A percentile compares a stretch with the other conserved stretches of the same genome.
Evolutionary conservation across 129 eudicot species (phyloP).

Genomic region (Artemisia annua): DNA sequence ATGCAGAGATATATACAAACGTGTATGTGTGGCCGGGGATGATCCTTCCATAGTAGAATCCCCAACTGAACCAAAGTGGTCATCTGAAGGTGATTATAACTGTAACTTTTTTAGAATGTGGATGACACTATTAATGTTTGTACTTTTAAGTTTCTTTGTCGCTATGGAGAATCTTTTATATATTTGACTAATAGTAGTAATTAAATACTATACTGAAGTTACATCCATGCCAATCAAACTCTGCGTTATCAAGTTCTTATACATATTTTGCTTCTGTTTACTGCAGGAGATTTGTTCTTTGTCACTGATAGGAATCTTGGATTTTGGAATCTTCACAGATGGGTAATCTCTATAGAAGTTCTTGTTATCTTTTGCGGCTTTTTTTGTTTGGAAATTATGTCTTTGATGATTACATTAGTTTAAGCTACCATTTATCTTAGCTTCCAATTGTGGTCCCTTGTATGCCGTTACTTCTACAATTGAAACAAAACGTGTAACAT

Average conservation of each 20-base stretch:
- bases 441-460: background rate
- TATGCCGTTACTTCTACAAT: background rate
- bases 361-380: background rate
- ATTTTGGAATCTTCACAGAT: conserved; percentile 60
- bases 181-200: too few species aligned
- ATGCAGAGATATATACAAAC: conserved; percentile 37
- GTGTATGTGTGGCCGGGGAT: conserved; percentile 45
- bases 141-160: background rate
- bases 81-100: conserved; percentile 34
- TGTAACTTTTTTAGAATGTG: background rate
- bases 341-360: conserved; percentile 30
- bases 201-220: too few species aligned
- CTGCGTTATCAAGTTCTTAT: background rate
- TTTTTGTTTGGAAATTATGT: background rate
- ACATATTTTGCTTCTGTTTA: background rate
- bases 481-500: conserved; percentile 3
- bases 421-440: too few species aligned
- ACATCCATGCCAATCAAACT: too few species aligned
- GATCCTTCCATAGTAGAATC: conserved; percentile 38
- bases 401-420: background rate
- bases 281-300: conserved; percentile 62
- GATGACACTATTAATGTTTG: background rate
- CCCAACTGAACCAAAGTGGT: conserved; percentile 56
- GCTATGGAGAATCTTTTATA: background rate
- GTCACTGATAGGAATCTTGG: conserved; percentile 53